Percentiles rank a stretch among this genome's conserved stretches.
Conservation (phyloP, 257 asterid species). For the Fraxinus cuspidata region DNA sequence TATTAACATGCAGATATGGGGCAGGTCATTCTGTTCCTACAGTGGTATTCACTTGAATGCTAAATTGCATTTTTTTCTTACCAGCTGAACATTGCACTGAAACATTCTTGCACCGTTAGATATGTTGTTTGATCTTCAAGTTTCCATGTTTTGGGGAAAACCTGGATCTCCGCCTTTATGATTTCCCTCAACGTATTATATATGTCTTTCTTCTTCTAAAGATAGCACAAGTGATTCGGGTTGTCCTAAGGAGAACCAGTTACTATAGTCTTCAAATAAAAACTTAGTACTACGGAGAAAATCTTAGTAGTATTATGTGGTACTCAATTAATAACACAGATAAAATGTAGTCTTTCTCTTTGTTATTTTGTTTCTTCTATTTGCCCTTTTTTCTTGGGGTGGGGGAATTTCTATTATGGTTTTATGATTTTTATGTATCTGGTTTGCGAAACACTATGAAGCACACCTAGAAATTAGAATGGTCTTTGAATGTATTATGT, state of each 20-base stretch:
- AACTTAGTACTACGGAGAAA: background rate
- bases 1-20: constrained; percentile 42
- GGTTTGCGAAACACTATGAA: background rate
- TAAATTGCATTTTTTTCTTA: background rate
- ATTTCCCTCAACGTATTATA: background rate
- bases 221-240: background rate
- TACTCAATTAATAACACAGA: background rate
- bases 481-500: background rate
- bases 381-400: background rate
- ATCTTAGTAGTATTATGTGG: background rate
- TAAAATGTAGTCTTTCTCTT: background rate
- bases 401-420: background rate
- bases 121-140: background rate
- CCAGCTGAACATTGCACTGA: background rate
- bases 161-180: constrained; percentile 9
- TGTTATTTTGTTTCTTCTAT: background rate
- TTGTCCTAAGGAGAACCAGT: background rate
- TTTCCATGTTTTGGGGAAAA: constrained; percentile 1
- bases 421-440: background rate
- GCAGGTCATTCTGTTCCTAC: constrained; percentile 66
- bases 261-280: background rate
- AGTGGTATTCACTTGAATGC: constrained; percentile 47
- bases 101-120: constrained; percentile 9
- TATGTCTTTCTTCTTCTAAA: background rate
- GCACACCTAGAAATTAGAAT: background rate